Conservation (phyloP, 768 basidiomycete species). For the Podaxis rugospora region DNA sequence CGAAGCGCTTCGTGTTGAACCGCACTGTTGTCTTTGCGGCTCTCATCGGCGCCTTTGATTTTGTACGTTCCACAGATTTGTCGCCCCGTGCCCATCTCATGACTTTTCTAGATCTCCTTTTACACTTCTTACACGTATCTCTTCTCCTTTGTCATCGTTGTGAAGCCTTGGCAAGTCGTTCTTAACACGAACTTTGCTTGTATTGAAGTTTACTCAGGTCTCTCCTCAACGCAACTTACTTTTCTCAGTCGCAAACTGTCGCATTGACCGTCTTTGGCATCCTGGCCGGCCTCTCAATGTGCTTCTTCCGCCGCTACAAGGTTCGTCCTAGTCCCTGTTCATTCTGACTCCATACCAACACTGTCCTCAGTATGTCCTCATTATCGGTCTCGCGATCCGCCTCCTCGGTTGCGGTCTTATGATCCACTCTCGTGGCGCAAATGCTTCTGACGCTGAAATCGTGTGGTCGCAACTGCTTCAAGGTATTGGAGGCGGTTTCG, state of each 20-base stretch:
- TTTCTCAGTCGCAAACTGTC: conserved; percentile 55
- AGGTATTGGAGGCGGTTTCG: conserved; percentile 72
- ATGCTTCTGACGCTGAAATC: conserved; percentile 48
- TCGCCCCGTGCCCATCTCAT: neutral
- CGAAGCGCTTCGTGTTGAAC: conserved; percentile 54
- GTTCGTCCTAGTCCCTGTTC: conserved; percentile 12
- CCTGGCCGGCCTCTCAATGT: conserved; percentile 52
- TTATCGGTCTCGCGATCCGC: conserved; percentile 55
- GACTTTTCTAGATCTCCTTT: conserved; percentile 43
- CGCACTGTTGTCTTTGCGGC: conserved; percentile 54
- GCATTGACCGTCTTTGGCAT: conserved; percentile 63
- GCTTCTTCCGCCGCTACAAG: conserved; percentile 51
- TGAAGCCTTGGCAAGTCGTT: conserved; percentile 39
- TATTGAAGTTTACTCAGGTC: conserved; percentile 34
- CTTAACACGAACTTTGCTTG: neutral
- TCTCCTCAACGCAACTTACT: conserved; percentile 56
- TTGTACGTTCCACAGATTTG: conserved; percentile 30
- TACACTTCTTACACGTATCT: conserved; percentile 72
- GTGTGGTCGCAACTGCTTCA: conserved; percentile 69
- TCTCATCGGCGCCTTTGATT: conserved; percentile 61
- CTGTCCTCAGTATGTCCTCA: conserved; percentile 35
- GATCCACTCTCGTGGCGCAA: conserved; percentile 65
- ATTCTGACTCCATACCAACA: neutral
- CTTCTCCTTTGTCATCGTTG: conserved; percentile 59
- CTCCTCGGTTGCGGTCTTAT: conserved; percentile 62